phyloP scores from a whole-genome alignment of 176 grass and related monocot species.

The Hordeum marinum region DNA sequence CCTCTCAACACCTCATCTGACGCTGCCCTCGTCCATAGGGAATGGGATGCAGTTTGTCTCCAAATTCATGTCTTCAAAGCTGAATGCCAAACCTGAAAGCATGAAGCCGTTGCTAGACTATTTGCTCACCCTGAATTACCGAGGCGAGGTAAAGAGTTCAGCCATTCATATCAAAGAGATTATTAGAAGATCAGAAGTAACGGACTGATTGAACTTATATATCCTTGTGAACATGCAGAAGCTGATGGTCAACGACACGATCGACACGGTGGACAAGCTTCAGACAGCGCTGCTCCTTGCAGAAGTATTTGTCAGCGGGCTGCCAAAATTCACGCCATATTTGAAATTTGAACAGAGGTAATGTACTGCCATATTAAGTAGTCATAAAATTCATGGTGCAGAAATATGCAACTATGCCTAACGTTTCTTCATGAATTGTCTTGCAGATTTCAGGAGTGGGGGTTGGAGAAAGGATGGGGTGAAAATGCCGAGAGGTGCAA shows the following conservation, averaged over 20 bases:
- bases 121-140: slow-evolving; percentile 64
- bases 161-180: not conserved
- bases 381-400: not conserved
- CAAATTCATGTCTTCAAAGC: slow-evolving; percentile 71
- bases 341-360: slow-evolving; percentile 88
- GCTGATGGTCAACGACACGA: slow-evolving; percentile 71
- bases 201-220: not conserved
- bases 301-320: slow-evolving; percentile 63
- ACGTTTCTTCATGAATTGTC: not conserved
- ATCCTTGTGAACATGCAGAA: slow-evolving; percentile 54
- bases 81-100: slow-evolving; percentile 52
- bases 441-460: slow-evolving; percentile 93
- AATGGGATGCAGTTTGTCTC: slow-evolving; percentile 78
- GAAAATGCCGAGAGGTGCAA: slow-evolving; percentile 75
- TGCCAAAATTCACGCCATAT: slow-evolving; percentile 70
- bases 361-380: not conserved
- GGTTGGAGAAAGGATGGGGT: slow-evolving; percentile 97
- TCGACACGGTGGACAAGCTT: slow-evolving; percentile 83
- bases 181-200: not conserved
- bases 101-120: slow-evolving; percentile 82
- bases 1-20: slow-evolving; percentile 60
- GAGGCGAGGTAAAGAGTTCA: slow-evolving; percentile 54
- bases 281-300: slow-evolving; percentile 84
- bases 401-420: not conserved
- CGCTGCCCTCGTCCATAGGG: slow-evolving; percentile 82